Base-by-base conservation (phyloP, 1,139 yeast genomes). In the Blastobotrys apis region DNA sequence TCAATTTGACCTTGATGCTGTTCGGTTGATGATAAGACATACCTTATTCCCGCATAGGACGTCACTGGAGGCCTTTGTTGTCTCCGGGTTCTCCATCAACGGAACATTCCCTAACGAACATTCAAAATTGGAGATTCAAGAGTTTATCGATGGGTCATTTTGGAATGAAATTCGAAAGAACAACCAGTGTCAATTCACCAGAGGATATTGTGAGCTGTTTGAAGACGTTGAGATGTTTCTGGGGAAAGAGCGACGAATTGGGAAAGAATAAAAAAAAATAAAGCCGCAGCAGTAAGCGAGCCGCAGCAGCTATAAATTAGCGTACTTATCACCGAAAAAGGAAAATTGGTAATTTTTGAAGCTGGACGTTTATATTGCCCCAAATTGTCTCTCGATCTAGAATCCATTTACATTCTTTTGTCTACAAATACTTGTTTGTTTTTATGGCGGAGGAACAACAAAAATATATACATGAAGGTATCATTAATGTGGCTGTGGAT, bases 21-120 rank as follows among this genome's bases (percentile, higher is more conserved):
- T 35, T 9, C n/a, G 34, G 4, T 4, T 22, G 12, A 16, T 19
- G 4, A 20, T 30, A 6, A 10, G 41, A 9, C 16, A 29, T 29
- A 15, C 27, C 3, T 12, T 21, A 8, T 37, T 37, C 27, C 41
- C 41, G 12, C 34, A 29, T 12, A 16, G 19, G 20, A 30, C 34
- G 4, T 12, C 6, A 6, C 3, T 15, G 5, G 34, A 37, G 13
- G 34, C 34, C n/a, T 20, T 29, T 29, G 12, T 29, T 10, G 15
- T 37, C n/a, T 10, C 23, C n/a, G 41, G 41, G 3, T 37, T 15
- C 26, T 29, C 41, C n/a, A 29, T 37, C 16, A 37, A 37, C 19
- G 41, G 41, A 15, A 29, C 26, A 10, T 37, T 37, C 29, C 41
- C 41, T 5, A 16, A 30, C 13, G 15, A n/a, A 17, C 27, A 29